A percentile compares a stretch with the other conserved stretches of the same genome.
phyloP scores from a whole-genome alignment of 768 basidiomycete genomes.

The Termitomyces sp. region DNA sequence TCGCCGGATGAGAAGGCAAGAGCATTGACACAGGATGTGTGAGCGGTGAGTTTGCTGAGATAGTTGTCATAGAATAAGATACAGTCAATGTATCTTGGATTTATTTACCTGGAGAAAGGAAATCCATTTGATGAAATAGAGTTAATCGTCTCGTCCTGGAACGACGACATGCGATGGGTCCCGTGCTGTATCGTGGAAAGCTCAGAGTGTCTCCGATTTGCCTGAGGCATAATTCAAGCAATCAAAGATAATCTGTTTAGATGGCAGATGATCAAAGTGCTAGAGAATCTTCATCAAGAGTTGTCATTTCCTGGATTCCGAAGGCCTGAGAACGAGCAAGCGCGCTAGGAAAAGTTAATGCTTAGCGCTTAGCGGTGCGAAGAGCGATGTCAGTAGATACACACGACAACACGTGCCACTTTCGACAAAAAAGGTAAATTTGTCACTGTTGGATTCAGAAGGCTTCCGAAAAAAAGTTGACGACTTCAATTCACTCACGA shows the following conservation, averaged over 20 bases:
- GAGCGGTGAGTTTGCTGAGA: slow-evolving; percentile 33
- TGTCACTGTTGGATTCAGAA: slow-evolving; percentile 8
- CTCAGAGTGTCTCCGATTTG: slow-evolving; percentile 1
- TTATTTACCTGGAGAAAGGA: slow-evolving; percentile 31
- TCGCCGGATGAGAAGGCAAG: slow-evolving; percentile 55
- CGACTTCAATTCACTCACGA: not conserved
- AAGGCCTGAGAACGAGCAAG: not conserved
- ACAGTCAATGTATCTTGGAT: not conserved
- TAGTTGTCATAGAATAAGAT: not conserved
- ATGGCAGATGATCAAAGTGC: not conserved
- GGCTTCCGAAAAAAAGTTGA: slow-evolving; percentile 12
- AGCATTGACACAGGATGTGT: slow-evolving; percentile 61
- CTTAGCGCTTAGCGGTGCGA: not conserved
- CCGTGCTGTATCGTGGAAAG: not conserved
- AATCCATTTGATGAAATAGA: slow-evolving; percentile 24
- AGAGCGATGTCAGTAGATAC: no score
- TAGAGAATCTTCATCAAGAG: not conserved
- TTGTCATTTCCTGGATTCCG: not conserved
- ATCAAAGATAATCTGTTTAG: not conserved
- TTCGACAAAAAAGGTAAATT: not conserved
- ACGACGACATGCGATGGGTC: not conserved
- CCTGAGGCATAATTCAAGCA: not conserved
- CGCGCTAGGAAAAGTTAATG: not conserved
- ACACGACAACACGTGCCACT: not conserved
- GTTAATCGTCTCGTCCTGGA: slow-evolving; percentile 13